These are phyloP conservation scores for Aspergillus conjunctus DNA, from an alignment of 495 filamentous ascomycete species.

Conservation along the genomic window DNA sequence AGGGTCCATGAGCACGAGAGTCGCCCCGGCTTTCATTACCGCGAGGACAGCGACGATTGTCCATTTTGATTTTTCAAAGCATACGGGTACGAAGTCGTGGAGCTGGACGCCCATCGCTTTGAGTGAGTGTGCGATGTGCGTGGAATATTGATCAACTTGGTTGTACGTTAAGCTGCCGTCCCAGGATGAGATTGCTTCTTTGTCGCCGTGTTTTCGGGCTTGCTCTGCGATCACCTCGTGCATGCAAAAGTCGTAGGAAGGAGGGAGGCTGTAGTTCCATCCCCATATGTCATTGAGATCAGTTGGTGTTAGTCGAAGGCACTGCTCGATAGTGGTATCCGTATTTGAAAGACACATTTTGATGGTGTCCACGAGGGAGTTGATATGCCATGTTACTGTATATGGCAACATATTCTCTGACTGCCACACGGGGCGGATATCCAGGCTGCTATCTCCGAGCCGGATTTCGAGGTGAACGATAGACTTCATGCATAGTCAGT, in stretches of 20 bases:
- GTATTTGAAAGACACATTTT: constrained; percentile 30
- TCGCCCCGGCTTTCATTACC: constrained; percentile 46
- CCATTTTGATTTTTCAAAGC: constrained; percentile 54
- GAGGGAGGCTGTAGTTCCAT: constrained; percentile 38
- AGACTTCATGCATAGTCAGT: constrained; percentile 8
- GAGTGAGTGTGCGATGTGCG: constrained; percentile 32
- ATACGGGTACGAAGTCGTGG: constrained; percentile 42
- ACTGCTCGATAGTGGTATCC: constrained; percentile 27
- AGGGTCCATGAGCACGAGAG: constrained; percentile 44
- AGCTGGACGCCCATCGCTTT: constrained; percentile 32
- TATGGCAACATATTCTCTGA: constrained; percentile 35
- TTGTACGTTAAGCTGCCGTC: constrained; percentile 50
- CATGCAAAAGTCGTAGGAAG: constrained; percentile 42
- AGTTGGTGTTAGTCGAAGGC: constrained; percentile 27
- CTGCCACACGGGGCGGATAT: constrained; percentile 34
- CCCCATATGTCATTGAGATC: constrained; percentile 39
- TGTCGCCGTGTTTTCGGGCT: constrained; percentile 33
- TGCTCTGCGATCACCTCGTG: constrained; percentile 49
- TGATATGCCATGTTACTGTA: constrained; percentile 35
- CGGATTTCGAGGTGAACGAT: constrained; percentile 33
- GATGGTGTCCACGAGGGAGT: constrained; percentile 36
- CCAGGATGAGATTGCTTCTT: constrained; percentile 48
- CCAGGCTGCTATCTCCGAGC: constrained; percentile 26
- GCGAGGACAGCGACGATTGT: constrained; percentile 47
- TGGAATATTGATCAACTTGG: constrained; percentile 44